Percentiles rank a stretch among this genome's conserved stretches.
Conservation (phyloP, 164 flowering plant species). For the Umbellularia californica region DNA sequence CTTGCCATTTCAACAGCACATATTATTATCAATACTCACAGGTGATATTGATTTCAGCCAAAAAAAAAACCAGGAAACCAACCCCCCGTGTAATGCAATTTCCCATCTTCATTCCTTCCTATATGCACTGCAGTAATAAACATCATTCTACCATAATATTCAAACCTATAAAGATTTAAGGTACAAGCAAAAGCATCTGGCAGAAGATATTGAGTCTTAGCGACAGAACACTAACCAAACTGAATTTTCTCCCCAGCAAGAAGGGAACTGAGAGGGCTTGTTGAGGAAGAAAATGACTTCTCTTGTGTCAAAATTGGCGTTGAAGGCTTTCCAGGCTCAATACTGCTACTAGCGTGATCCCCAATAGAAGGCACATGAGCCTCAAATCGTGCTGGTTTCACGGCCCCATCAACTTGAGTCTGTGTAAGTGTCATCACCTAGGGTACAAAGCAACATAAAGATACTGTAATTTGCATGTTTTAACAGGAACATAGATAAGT, state of each 20-base stretch:
- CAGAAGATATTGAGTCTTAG: neutral
- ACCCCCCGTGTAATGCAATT: neutral
- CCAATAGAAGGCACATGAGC: constrained; percentile 42
- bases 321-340: constrained; percentile 47
- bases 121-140: neutral
- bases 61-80: neutral
- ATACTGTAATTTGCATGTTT: neutral
- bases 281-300: constrained; percentile 48
- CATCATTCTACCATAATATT: neutral
- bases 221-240: constrained; percentile 54
- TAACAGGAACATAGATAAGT: neutral
- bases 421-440: constrained; percentile 83
- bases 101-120: neutral
- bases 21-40: neutral
- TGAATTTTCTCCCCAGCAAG: constrained; percentile 98
- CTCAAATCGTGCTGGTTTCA: constrained; percentile 68
- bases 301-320: constrained; percentile 62
- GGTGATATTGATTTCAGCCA: neutral
- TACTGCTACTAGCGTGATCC: constrained; percentile 32
- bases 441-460: constrained; percentile 4
- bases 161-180: too few species aligned
- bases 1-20: neutral
- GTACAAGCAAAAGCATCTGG: neutral
- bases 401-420: constrained; percentile 84
- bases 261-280: constrained; percentile 75